Conservation (phyloP, 2,329 filamentous ascomycete species). For the Penicillium sp. region DNA sequence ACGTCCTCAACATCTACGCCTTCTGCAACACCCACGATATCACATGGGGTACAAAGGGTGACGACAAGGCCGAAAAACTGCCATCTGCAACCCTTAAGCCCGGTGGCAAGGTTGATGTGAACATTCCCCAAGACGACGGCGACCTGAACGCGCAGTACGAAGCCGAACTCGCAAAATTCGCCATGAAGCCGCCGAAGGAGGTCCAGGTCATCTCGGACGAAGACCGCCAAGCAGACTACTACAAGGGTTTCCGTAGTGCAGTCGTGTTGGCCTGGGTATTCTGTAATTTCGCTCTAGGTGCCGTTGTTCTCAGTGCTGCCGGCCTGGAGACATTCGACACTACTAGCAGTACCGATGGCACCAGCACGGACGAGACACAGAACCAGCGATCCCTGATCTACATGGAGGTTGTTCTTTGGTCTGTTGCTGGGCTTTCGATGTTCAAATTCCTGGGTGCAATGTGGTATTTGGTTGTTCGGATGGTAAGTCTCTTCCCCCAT, state of each 20-base stretch:
- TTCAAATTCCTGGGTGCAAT: slow-evolving; percentile 86
- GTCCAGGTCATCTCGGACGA: slow-evolving; percentile 50
- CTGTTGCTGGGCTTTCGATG: slow-evolving; percentile 76
- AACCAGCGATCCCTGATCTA: slow-evolving; percentile 72
- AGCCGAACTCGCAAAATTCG: slow-evolving; percentile 73
- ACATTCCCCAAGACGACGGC: slow-evolving; percentile 82
- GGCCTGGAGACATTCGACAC: slow-evolving; percentile 69
- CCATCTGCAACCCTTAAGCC: slow-evolving; percentile 87
- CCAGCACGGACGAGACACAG: slow-evolving; percentile 45
- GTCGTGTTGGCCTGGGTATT: slow-evolving; percentile 97
- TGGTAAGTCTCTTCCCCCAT: slow-evolving; percentile 62
- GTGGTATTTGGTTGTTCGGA: slow-evolving; percentile 88
- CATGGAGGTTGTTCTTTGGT: slow-evolving; percentile 84
- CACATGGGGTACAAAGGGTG: slow-evolving; percentile 96
- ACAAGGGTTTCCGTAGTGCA: slow-evolving; percentile 89
- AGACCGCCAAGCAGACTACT: slow-evolving; percentile 96
- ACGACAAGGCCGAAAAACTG: slow-evolving; percentile 90
- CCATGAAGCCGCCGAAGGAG: slow-evolving; percentile 71
- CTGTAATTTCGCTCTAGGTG: slow-evolving; percentile 84
- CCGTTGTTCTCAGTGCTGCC: slow-evolving; percentile 81
- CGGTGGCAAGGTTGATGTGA: slow-evolving; percentile 90
- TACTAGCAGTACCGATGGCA: slow-evolving; percentile 11
- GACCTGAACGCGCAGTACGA: slow-evolving; percentile 97
- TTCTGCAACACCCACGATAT: slow-evolving; percentile 99
- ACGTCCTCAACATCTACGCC: slow-evolving; percentile 97